Percentiles rank a stretch among this genome's conserved stretches.
phyloP scores from a whole-genome alignment of 257 asterid genomes.

The Nicotiana benthamiana region DNA sequence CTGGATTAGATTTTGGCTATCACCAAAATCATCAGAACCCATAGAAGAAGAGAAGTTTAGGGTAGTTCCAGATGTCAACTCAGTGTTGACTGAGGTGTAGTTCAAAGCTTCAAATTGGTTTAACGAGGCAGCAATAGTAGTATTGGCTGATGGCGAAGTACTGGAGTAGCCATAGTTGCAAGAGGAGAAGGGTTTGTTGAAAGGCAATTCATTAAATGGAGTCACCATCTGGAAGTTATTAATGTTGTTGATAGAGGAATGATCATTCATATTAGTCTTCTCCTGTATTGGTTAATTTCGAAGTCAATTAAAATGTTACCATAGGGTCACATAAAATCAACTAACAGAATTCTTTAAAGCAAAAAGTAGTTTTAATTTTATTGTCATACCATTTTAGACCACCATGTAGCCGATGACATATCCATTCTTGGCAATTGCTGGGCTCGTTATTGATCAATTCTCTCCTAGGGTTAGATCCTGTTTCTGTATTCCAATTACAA shows the following conservation, averaged over 20 bases:
- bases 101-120: not conserved
- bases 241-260: not conserved
- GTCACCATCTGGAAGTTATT: not conserved
- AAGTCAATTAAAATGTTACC: not conserved
- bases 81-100: not conserved
- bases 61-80: not conserved
- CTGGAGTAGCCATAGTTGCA: not conserved
- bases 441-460: not conserved
- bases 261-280: not conserved
- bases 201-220: not conserved
- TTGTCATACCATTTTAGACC: conserved; percentile 12
- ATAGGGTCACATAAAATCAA: not conserved
- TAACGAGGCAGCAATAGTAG: not conserved
- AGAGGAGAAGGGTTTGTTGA: not conserved
- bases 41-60: not conserved
- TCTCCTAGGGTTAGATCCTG: not conserved
- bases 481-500: not conserved
- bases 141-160: not conserved
- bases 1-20: not conserved
- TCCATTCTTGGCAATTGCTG: not conserved
- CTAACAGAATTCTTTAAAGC: not conserved
- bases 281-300: not conserved
- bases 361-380: too few species aligned
- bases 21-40: not conserved
- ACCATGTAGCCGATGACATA: conserved; percentile 1